Conservation (phyloP, 2,329 filamentous ascomycete genomes). For the Podosphaera aphanis region DNA sequence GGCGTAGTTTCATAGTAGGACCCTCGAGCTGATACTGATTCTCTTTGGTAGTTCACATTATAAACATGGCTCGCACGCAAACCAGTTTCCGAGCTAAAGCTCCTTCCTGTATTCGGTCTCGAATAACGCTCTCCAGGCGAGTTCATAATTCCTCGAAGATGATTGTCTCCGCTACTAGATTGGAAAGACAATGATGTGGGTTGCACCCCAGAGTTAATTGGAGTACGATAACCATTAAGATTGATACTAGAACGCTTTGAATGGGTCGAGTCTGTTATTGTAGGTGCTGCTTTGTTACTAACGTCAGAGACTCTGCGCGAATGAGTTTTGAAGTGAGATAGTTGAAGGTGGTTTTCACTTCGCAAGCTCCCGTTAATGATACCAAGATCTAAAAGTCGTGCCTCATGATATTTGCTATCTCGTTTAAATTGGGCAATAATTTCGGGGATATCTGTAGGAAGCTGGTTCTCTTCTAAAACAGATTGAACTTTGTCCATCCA, state of each 20-base stretch:
- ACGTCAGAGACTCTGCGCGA: constrained; percentile 36
- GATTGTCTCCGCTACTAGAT: constrained; percentile 16
- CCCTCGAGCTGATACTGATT: constrained; percentile 31
- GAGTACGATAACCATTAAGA: constrained; percentile 23
- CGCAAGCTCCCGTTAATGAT: constrained; percentile 54
- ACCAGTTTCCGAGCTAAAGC: constrained; percentile 27
- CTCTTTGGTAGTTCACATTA: constrained; percentile 20
- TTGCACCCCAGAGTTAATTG: constrained; percentile 24
- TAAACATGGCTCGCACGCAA: constrained; percentile 30
- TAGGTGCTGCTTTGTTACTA: constrained; percentile 34
- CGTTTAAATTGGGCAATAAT: constrained; percentile 56
- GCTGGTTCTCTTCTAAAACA: constrained; percentile 40
- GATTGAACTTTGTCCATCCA: constrained; percentile 65
- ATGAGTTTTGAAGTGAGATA: constrained; percentile 18
- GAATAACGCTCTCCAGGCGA: constrained; percentile 32
- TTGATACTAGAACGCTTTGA: constrained; percentile 40
- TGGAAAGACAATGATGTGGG: constrained; percentile 23
- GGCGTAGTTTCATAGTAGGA: constrained; percentile 18
- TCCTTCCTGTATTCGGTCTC: constrained; percentile 35
- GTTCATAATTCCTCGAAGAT: constrained; percentile 32
- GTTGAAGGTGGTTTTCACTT: constrained; percentile 18
- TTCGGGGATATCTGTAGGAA: constrained; percentile 44
- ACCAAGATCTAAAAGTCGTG: constrained; percentile 43
- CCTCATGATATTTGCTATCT: constrained; percentile 57
- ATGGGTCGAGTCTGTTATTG: constrained; percentile 42